Evolutionary conservation across 2,329 filamentous ascomycete genomes (phyloP), one percentile per base, ranked within the genome.

Genomic region (Paradendryphiella salina): DNA sequence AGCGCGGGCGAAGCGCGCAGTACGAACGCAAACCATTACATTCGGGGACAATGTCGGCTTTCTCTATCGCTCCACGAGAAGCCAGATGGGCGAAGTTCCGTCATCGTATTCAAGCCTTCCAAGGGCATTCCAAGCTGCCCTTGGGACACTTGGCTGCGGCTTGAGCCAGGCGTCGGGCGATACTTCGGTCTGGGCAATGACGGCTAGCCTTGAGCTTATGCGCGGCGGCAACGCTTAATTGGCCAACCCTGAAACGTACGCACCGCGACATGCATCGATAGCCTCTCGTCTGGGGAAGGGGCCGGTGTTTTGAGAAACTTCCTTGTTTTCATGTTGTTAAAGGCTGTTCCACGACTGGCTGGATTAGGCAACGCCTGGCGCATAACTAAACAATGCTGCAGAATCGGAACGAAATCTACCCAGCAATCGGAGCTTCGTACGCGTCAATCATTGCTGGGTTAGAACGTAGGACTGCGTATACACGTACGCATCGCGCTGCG

Each of bases 101-200:
- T 65, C 63, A 65, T 53, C 17, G 53, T 18, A 18, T 39, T 52
- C 40, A 65, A 65, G 63, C 57, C 56, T 60, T 50, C 52, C 50
- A 50, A 54, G 52, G 32, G 26, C 20, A 9, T 32, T 34, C 36
- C 42, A 51, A 51, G 43, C 45, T 31, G 14, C 23, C 21, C 35
- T 34, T 40, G 31, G 33, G 31, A n/a, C 34, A 36, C 56, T 56
- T 62, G 44, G 51, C 47, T 36, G 33, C 33, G 46, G 54, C 59
- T 63, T 61, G 54, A 58, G 51, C 39, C 35, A 33, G 26, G 21
- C 26, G 23, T 28, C 38, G 48, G 45, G 31, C 42, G 15, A 10
- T 5, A 20, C 17, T 15, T 28, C 15, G 39, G 44, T 29, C 51
- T 57, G 50, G 47, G 46, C 51, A 33, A 35, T 40, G 45, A 41